Percentiles rank a stretch among this genome's conserved stretches.
Evolutionary conservation across 805 yeast genomes (phyloP).

Genomic region (Yamadazyma endophytica): DNA sequence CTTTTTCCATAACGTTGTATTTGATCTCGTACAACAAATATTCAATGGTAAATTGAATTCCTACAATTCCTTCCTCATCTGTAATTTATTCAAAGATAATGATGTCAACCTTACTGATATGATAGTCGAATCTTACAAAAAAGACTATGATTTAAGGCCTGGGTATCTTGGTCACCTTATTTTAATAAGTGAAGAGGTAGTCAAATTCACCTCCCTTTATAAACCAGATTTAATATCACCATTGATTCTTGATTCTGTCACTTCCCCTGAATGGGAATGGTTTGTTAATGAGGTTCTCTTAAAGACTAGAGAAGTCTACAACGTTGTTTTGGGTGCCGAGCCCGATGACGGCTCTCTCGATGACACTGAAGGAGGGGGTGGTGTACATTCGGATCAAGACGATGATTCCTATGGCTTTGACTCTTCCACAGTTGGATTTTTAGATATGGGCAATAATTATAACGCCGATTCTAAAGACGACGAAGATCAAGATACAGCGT

Average conservation of each 20-base stretch:
- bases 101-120: conserved; percentile 22
- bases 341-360: conserved; percentile 20
- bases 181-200: conserved; percentile 91
- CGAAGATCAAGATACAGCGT: conserved; percentile 18
- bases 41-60: conserved; percentile 89
- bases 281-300: conserved; percentile 46
- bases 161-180: conserved; percentile 98
- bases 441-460: conserved; percentile 24
- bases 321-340: conserved; percentile 51
- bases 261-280: conserved; percentile 48
- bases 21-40: conserved; percentile 93
- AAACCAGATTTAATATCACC: conserved; percentile 58
- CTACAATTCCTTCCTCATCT: conserved; percentile 57
- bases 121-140: conserved; percentile 22
- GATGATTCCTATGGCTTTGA: conserved; percentile 18
- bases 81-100: conserved; percentile 20
- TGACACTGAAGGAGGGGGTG: conserved; percentile 21
- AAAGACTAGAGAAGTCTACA: conserved; percentile 52
- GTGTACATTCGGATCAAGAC: conserved; percentile 9
- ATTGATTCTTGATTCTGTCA: conserved; percentile 44
- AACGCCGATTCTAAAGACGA: conserved; percentile 12
- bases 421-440: conserved; percentile 34
- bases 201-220: conserved; percentile 69
- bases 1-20: conserved; percentile 93
- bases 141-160: conserved; percentile 51